Evolutionary conservation across 2,329 filamentous ascomycete species (phyloP), one percentile per base, ranked within the genome.

Genomic region (Penicillium crustosum): DNA sequence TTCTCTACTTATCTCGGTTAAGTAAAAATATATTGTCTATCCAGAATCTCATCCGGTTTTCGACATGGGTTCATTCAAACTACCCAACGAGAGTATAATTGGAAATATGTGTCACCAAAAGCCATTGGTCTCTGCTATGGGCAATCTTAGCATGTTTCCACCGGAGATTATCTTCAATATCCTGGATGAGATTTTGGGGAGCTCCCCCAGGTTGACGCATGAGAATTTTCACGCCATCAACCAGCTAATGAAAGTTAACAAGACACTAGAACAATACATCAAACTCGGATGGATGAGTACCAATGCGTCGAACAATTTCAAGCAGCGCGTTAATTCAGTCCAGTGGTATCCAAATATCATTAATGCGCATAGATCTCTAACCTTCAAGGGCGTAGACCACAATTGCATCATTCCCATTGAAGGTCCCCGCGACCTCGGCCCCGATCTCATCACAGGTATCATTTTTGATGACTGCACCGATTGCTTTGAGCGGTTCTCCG

Each of bases 391-490:
- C 21, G 6, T 29, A 36, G 12, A 27, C 10, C 12, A 7, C 21
- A 0, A 17, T 4, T 9, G 6, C 12, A 5, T 17, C 15, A 47
- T 53, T 12, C 41, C 50, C 3, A 53, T 53, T 2, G 31, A 15
- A 45, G 50, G 41, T 7, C 23, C 21, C 23, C 21, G 1, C 1
- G 17, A 15, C 13, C 17, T 35, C 9, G 50, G 21, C 2, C 50
- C 29, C 17, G 54, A 65, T 49, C 49, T 61, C 5, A 47, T 63
- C 2, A 63, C 55, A 2, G 41, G 56, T 1, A 49, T 31, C 13
- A 55, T 66, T 38, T 39, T 49, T 0, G 58, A 55, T 3, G 58
- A 64, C 31, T 66, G 63, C 17, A 13, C 42, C 0, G 43, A 52
- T 1, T 66, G 64, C 36, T 63, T 60, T 19, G 44, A 61, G 1